Evolutionary conservation across 257 asterid species (phyloP).

Genomic region (Petrea volubilis): DNA sequence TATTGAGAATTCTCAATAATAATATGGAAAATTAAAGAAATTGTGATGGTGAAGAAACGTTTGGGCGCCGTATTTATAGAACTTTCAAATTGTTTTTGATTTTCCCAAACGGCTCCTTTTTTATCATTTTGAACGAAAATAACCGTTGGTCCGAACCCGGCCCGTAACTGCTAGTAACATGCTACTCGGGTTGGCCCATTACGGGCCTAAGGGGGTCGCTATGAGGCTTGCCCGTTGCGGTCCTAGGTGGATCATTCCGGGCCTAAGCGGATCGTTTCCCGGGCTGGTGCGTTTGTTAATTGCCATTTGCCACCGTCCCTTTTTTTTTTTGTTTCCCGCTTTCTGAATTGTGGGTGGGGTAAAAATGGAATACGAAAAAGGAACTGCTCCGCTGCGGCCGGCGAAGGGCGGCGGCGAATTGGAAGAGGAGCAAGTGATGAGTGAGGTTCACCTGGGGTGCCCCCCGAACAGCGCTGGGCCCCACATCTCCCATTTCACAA

Average conservation of each 20-base stretch:
- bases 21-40: neutral
- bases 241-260: neutral
- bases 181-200: neutral
- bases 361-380: slow-evolving; percentile 38
- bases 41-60: neutral
- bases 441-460: slow-evolving; percentile 94
- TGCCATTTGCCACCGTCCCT: too few relatives aligned
- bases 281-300: neutral
- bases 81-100: neutral
- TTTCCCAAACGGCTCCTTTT: neutral
- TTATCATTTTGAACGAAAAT: neutral
- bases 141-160: neutral
- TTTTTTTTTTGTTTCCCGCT: neutral
- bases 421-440: slow-evolving; percentile 82
- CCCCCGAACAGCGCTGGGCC: slow-evolving; percentile 68
- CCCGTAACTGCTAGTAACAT: neutral
- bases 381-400: slow-evolving; percentile 13
- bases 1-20: neutral
- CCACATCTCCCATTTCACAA: slow-evolving; percentile 67
- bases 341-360: neutral
- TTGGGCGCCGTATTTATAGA: neutral
- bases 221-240: neutral
- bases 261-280: neutral
- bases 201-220: neutral
- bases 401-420: slow-evolving; percentile 28